These are phyloP conservation scores for Monilinia fructigena DNA, from an alignment of 2,329 filamentous ascomycete genomes.

Conservation along the genomic window DNA sequence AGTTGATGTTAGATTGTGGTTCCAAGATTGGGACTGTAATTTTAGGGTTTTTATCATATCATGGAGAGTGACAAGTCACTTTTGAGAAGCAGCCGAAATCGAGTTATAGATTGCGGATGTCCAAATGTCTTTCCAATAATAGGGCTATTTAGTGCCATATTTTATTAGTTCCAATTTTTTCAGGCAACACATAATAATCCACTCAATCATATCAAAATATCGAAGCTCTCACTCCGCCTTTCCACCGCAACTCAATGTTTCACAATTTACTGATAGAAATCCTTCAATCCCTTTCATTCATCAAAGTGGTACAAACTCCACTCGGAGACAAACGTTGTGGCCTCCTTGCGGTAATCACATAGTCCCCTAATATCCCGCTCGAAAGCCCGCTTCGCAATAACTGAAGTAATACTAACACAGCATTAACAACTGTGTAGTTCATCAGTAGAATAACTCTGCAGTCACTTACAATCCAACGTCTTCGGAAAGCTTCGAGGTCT, in stretches of 20 bases:
- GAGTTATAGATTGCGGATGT: too few species aligned
- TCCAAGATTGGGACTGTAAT: too few species aligned
- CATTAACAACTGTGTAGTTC: not conserved
- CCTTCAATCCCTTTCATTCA: not conserved
- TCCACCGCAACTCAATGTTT: not conserved
- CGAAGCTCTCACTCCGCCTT: not conserved
- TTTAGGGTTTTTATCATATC: too few species aligned
- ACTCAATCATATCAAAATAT: too few species aligned
- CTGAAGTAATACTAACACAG: conserved; percentile 26
- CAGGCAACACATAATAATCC: too few species aligned
- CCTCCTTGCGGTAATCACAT: conserved; percentile 22
- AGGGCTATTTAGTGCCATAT: too few species aligned
- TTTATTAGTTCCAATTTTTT: too few species aligned
- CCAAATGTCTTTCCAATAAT: too few species aligned
- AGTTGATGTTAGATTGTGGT: too few species aligned
- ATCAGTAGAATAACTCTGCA: not conserved
- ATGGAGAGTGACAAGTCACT: too few species aligned
- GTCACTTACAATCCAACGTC: conserved; percentile 62
- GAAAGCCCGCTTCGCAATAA: conserved; percentile 30
- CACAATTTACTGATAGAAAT: not conserved
- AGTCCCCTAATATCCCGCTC: conserved; percentile 63
- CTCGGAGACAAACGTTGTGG: conserved; percentile 5
- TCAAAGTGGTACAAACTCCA: not conserved
- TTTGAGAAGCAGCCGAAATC: too few species aligned
- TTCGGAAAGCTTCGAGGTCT: conserved; percentile 54